Evolutionary conservation across 768 basidiomycete genomes (phyloP), one percentile per base, ranked within the genome.

Genomic region (Lyophyllum semitale): DNA sequence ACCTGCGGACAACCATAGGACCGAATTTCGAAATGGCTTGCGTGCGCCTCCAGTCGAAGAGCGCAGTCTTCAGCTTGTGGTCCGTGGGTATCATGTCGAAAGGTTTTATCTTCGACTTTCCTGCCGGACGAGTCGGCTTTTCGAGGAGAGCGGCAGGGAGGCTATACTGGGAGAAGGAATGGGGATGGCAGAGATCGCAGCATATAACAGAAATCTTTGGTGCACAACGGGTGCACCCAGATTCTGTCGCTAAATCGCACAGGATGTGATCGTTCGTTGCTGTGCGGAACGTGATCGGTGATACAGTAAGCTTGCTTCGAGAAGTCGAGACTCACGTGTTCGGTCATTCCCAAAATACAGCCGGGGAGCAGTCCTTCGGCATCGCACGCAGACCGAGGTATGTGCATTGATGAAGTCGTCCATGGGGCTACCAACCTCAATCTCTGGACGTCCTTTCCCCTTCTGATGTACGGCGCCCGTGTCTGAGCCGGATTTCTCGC

Each of bases 111-210:
- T 13, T 38, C 5, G 54, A 55, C 8, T 55, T 49, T 11, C 25
- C 25, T 12, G 43, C 6, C 11, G 43, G 30, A 0, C 17, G 40
- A 3, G 26, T 26, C 18, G n/a, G 8, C 4, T 4, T 49, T 41
- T 17, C 26, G 5, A n/a, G 13, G 9, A 22, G 18, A n/a, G 51
- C 42, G n/a, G n/a, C n/a, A n/a, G n/a, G n/a, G n/a, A n/a, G n/a
- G n/a, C 23, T 29, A 43, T 22, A 54, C 17, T 50, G 29, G 17
- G 51, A 12, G 33, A 59, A 59, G 26, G n/a, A 50, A 0, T 33
- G n/a, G 5, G 58, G 53, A 13, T 46, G 41, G 27, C 58, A 54
- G 32, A 50, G 42, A 44, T 59, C 53, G 35, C 58, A 59, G 30
- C 58, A 59, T 13, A 55, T 48, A n/a, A 22, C 37, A 3, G 30